These are phyloP conservation scores for Nevesoporus exiguus DNA, from an alignment of 768 basidiomycete species.

Conservation along the genomic window DNA sequence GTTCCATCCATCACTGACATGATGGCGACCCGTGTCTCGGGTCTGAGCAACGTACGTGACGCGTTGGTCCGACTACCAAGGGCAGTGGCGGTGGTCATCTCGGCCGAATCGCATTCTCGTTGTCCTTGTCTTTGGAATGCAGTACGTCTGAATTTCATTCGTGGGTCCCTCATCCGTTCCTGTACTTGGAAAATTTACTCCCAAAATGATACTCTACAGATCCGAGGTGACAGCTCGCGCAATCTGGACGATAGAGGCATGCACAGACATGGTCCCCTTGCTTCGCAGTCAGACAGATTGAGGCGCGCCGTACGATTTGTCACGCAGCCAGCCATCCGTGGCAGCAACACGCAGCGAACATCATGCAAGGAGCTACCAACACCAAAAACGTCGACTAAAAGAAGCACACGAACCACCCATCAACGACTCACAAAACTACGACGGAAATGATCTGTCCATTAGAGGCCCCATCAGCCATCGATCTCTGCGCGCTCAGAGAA, in stretches of 20 bases:
- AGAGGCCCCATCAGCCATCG: conserved; percentile 15
- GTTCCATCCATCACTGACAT: conserved; percentile 1
- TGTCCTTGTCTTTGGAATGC: conserved; percentile 6
- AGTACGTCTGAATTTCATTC: neutral
- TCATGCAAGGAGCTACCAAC: conserved; percentile 3
- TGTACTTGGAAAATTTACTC: neutral
- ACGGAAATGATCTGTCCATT: conserved; percentile 24
- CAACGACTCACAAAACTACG: conserved; percentile 6
- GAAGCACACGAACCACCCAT: conserved; percentile 10
- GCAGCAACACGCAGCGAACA: conserved; percentile 2
- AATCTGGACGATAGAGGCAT: conserved; percentile 5
- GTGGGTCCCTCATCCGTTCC: conserved; percentile 3
- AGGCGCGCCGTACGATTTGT: neutral
- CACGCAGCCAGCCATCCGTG: conserved; percentile 3
- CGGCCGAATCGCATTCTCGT: conserved; percentile 3
- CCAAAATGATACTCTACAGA: conserved; percentile 1
- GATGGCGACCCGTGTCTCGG: conserved; percentile 3
- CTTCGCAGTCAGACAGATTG: neutral
- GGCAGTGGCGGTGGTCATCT: conserved; percentile 13
- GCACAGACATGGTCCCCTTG: neutral
- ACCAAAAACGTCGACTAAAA: conserved; percentile 8
- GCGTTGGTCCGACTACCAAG: conserved; percentile 20
- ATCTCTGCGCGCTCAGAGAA: conserved; percentile 13
- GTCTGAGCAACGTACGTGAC: conserved; percentile 6
- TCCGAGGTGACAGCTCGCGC: conserved; percentile 1